These are phyloP conservation scores for Elongisporangium senticosum DNA, from an alignment of 352 stramenopile species.

Conservation along the genomic window DNA sequence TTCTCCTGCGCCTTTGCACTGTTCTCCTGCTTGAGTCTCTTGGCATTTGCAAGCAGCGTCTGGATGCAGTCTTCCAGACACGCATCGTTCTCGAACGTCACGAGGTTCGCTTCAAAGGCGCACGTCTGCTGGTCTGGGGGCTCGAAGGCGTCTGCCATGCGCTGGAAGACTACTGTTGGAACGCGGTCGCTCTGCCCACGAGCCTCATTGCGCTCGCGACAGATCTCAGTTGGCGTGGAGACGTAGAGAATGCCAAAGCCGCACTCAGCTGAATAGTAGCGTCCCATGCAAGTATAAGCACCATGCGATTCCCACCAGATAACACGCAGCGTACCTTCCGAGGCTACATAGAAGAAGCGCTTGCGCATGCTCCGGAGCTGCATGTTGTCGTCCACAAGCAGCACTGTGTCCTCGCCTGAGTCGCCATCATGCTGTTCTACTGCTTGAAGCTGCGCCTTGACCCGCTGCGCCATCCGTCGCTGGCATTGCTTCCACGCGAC, in stretches of 20 bases:
- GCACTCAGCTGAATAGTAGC: slow-evolving; percentile 19
- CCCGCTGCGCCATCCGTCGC: slow-evolving; percentile 28
- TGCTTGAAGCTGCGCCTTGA: slow-evolving; percentile 15
- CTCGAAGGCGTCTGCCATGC: slow-evolving; percentile 50
- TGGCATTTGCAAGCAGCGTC: background rate
- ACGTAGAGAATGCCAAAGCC: slow-evolving; percentile 46
- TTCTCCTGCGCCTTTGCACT: too few species aligned
- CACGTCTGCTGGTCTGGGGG: slow-evolving; percentile 13
- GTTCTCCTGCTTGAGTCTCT: too few species aligned
- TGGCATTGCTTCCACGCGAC: slow-evolving; percentile 48
- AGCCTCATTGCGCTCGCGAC: slow-evolving; percentile 32
- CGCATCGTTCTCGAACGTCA: background rate
- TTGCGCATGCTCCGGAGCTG: slow-evolving; percentile 65
- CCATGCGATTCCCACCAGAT: background rate
- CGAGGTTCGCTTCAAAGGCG: slow-evolving; percentile 32
- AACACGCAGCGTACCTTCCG: slow-evolving; percentile 24
- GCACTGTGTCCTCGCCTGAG: slow-evolving; percentile 17
- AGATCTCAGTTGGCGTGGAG: slow-evolving; percentile 20
- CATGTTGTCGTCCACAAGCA: slow-evolving; percentile 75
- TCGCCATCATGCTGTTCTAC: background rate
- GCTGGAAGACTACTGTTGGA: slow-evolving; percentile 34
- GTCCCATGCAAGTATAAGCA: slow-evolving; percentile 12
- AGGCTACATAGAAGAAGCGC: slow-evolving; percentile 50
- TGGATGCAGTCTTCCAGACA: background rate
- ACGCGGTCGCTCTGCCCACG: slow-evolving; percentile 21